A percentile compares a stretch with the other conserved stretches of the same genome.
These are phyloP conservation scores for Alternaria tenuissima DNA, from an alignment of 2,329 filamentous ascomycete species.

Conservation along the genomic window DNA sequence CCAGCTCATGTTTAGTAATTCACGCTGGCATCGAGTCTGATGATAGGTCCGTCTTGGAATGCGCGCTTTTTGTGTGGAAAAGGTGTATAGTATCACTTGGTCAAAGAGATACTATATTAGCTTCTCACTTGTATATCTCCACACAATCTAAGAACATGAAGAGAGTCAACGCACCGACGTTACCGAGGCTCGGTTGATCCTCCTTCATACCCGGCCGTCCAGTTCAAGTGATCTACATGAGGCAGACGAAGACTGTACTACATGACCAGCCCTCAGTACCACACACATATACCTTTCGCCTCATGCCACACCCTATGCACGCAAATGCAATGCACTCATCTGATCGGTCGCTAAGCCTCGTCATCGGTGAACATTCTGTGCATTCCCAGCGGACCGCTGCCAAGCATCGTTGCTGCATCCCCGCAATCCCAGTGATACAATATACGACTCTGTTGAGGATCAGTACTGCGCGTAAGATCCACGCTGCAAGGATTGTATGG, in stretches of 20 bases:
- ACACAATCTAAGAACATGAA: neutral
- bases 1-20: neutral
- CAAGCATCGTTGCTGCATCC: slow-evolving; percentile 10
- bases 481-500: slow-evolving; percentile 9
- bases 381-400: slow-evolving; percentile 24
- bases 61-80: neutral
- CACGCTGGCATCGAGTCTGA: neutral
- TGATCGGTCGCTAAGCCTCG: slow-evolving; percentile 7
- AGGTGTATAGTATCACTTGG: neutral
- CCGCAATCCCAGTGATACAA: slow-evolving; percentile 11
- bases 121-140: neutral
- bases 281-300: neutral
- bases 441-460: slow-evolving; percentile 9
- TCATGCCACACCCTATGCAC: slow-evolving; percentile 1
- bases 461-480: slow-evolving; percentile 9
- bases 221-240: neutral
- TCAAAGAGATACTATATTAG: neutral
- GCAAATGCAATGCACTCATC: neutral
- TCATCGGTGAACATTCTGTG: slow-evolving; percentile 24
- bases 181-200: neutral
- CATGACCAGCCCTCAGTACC: neutral
- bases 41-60: neutral
- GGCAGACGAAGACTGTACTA: neutral
- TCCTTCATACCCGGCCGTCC: neutral
- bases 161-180: neutral